Evolutionary conservation across 306 rosid genomes (phyloP), one percentile per base, ranked within the genome.

Genomic region (Gastrolobium bilobum): DNA sequence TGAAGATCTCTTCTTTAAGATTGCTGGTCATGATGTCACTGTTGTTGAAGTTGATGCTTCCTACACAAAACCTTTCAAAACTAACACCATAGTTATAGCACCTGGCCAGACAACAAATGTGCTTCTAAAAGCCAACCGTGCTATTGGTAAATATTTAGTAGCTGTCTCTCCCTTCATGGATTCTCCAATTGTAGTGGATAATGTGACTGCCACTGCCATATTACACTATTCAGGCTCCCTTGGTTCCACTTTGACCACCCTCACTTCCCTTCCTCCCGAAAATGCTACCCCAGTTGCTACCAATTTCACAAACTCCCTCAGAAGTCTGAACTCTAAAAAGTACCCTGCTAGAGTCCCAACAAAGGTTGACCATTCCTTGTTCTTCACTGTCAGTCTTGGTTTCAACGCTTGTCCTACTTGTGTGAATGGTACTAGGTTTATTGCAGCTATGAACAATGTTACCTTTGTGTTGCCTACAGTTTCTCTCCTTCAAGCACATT

Each of bases 81-180:
- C 92, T 0, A 80, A 87, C 77, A 89, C 92, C 58, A 46, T 93
- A 6, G 80, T 91, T n/a, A 91, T 93, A 57, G 89, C 95, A 39
- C 98, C 98, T 1, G 98, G 98, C 35, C 98, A 93, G 39, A 93
- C 98, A 64, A 91, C 98, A 61, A 93, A 88, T 61, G 95, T 85
- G 15, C 97, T 93, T 52, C 73, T 93, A 10, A 80, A 79, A 7
- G 62, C 95, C 6, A 75, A 86, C 58, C 89, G 3, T 26, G 38
- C 26, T 40, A 11, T 53, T 1, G 97, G 96, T 3, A 90, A 82
- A 69, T 92, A 83, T 83, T 53, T 87, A 48, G 83, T 92, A n/a
- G 85, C 85, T 43, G 90, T 92, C 37, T 84, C 97, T 1, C 85
- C 96, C 20, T 92, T 90, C 88, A 89, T 88, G 97, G 97, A 92